These are phyloP conservation scores for Elaeis oleifera DNA, from an alignment of 202 grass and related monocot genomes.

Conservation along the genomic window DNA sequence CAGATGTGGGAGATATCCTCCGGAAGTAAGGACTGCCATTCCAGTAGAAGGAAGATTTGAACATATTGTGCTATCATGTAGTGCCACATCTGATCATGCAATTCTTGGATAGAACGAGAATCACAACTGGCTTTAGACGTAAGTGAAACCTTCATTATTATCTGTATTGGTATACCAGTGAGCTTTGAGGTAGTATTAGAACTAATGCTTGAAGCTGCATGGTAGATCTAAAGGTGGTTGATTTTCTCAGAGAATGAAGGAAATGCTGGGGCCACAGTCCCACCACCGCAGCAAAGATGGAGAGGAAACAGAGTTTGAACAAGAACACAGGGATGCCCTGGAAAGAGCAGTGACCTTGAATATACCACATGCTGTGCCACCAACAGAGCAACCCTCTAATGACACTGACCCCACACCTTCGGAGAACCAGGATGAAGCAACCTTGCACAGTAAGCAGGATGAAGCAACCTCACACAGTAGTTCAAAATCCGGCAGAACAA, in stretches of 20 bases:
- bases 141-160: conserved; percentile 12
- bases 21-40: conserved; percentile 91
- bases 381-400: conserved; percentile 31
- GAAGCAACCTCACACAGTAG: conserved; percentile 12
- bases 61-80: conserved; percentile 95
- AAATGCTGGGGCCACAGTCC: conserved; percentile 24
- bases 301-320: conserved; percentile 55
- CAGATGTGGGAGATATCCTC: conserved; percentile 92
- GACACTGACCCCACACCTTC: background rate
- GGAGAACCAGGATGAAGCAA: conserved; percentile 18
- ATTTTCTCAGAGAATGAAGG: conserved; percentile 55
- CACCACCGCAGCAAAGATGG: conserved; percentile 58
- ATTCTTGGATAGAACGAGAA: conserved; percentile 93
- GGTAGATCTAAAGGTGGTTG: too few species aligned
- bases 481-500: conserved; percentile 40
- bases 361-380: conserved; percentile 48
- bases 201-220: too few species aligned
- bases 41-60: conserved; percentile 93
- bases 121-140: conserved; percentile 75
- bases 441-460: conserved; percentile 7
- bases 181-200: too few species aligned
- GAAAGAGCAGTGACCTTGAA: conserved; percentile 55
- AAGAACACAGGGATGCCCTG: conserved; percentile 76
- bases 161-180: too few species aligned
- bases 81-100: conserved; percentile 91